Evolutionary conservation across 1,284 basidiomycete genomes (phyloP).

Genomic region (Pterula multifida): DNA sequence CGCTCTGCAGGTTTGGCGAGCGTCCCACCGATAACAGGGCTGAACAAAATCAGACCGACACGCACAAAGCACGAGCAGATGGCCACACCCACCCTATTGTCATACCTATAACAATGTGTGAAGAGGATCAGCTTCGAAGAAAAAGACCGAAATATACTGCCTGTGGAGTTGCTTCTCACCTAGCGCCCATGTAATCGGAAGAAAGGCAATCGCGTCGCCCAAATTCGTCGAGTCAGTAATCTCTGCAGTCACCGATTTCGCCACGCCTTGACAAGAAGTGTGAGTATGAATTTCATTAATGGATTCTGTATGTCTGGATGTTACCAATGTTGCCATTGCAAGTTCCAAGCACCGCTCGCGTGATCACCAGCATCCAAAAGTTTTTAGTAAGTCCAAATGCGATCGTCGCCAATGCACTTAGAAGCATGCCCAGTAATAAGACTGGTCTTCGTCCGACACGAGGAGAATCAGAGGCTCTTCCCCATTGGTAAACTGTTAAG

Average conservation of each 20-base stretch:
- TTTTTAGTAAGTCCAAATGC: constrained; percentile 20
- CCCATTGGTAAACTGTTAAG: constrained; percentile 21
- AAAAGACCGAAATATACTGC: neutral
- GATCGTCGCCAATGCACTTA: constrained; percentile 16
- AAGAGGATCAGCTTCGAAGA: neutral
- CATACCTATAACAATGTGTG: constrained; percentile 9
- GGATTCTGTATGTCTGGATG: neutral
- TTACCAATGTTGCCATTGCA: constrained; percentile 16
- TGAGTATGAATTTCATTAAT: neutral
- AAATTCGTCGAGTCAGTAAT: constrained; percentile 19
- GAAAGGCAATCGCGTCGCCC: constrained; percentile 16
- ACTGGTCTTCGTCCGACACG: constrained; percentile 20
- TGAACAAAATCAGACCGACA: constrained; percentile 1
- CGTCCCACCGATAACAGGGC: constrained; percentile 16
- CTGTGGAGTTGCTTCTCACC: neutral
- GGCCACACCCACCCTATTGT: constrained; percentile 16
- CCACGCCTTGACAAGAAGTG: constrained; percentile 4
- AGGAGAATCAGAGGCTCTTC: constrained; percentile 18
- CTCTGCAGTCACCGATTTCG: constrained; percentile 11
- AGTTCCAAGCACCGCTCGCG: constrained; percentile 17
- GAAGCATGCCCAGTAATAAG: constrained; percentile 20
- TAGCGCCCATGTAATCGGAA: constrained; percentile 14
- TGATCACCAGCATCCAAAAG: constrained; percentile 16
- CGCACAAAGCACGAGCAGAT: neutral
- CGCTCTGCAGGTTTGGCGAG: constrained; percentile 17